Evolutionary conservation across 208 protist genomes (phyloP).

Genomic region (Crithidia sp.): DNA sequence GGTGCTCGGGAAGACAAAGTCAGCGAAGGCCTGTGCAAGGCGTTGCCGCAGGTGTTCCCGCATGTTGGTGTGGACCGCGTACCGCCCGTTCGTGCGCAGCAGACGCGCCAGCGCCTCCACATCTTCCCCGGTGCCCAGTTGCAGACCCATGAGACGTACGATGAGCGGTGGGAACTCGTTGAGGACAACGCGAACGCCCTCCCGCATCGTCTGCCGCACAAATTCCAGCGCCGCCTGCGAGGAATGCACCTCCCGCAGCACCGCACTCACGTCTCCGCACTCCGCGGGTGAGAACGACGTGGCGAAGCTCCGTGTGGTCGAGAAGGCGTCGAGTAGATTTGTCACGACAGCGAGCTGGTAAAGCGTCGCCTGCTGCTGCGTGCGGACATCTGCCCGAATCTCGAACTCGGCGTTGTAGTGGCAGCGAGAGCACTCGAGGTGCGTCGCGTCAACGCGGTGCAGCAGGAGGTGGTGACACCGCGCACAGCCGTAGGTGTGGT

Average conservation of each 20-base stretch:
- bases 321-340: constrained; percentile 61
- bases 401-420: constrained; percentile 83
- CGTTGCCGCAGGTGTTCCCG: constrained; percentile 50
- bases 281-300: constrained; percentile 35
- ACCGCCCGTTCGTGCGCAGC: constrained; percentile 47
- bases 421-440: constrained; percentile 64
- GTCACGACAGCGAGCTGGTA: constrained; percentile 67
- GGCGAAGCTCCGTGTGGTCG: constrained; percentile 50
- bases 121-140: constrained; percentile 53
- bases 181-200: constrained; percentile 58
- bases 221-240: constrained; percentile 37
- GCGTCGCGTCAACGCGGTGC: constrained; percentile 31
- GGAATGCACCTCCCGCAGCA: constrained; percentile 40
- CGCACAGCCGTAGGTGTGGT: constrained; percentile 59
- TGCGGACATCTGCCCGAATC: constrained; percentile 36
- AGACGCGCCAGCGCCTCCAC: constrained; percentile 36
- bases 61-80: constrained; percentile 44
- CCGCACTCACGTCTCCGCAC: constrained; percentile 33
- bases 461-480: constrained; percentile 58
- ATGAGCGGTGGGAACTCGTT: constrained; percentile 39
- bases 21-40: constrained; percentile 30
- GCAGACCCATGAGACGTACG: constrained; percentile 44
- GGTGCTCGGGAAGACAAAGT: constrained; percentile 24
- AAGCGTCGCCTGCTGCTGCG: constrained; percentile 60
- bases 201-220: constrained; percentile 43